Evolutionary conservation across 148 eudicot species (phyloP), one percentile per base, ranked within the genome.

Genomic region (Diospyros kaki): DNA sequence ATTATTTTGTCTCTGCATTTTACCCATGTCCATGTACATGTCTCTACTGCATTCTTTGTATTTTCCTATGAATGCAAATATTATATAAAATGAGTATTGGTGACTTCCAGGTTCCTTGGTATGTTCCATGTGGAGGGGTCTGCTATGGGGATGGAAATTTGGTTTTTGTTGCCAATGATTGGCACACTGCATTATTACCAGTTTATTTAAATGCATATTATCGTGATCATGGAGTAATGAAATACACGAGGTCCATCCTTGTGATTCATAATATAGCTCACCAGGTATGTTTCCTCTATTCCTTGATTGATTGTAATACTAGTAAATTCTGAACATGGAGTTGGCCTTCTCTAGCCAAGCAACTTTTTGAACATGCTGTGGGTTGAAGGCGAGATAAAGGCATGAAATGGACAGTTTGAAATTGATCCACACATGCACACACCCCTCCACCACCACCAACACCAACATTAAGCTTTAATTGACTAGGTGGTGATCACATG

Each of bases 101-200:
- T 74, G 59, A 76, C 48, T 83, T 83, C 58, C 88, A 96, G 99
- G 98, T 96, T 70, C 97, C 96, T 74, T 95, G 99, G 99, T 71
- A 90, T 83, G 93, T 95, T 10, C 99, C 99, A 65, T 96, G 99
- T 82, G 99, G 99, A 28, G 99, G 99, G 6, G 81, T 88, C 78
- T 85, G 94, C 87, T 96, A 96, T 46, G 99, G 99, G 78, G 99
- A 96, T 81, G 99, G 98, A 74, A 96, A 96, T 85, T 84, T 93
- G 84, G 98, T 83, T 67, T 96, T 96, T 82, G 87, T 96, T 80
- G 99, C 98, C 75, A 96, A 96, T 83, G 99, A 96, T 73, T 96
- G 99, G 99, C 99, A 96, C 77, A 96, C 99, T 67, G 97, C 99
- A 58, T 74, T 96, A 74, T 81, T 96, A 69, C 98, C 99, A 4